Base-by-base conservation (phyloP, 306 rosid species). In the Ammopiptanthus mongolicus region DNA sequence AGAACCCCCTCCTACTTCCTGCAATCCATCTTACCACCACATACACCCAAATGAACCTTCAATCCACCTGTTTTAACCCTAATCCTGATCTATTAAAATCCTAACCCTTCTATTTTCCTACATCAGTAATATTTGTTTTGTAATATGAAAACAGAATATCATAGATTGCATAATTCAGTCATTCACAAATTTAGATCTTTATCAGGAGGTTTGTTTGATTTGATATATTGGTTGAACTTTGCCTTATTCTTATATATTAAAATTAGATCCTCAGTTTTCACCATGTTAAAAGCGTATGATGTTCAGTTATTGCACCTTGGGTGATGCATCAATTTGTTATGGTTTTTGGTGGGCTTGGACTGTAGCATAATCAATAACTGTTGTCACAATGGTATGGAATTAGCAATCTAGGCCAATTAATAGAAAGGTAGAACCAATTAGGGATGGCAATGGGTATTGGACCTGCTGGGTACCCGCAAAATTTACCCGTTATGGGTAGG, bases 201-300 rank as follows among this genome's bases (percentile, higher is more conserved):
- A 41, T 69, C 5, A 8, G 13, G 37, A 48, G 77, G 37, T 68
- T 36, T 21, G 60, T 55, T 52, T 19, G 51, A 56, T 81, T 75
- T 75, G 15, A 61, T 22, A 78, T 36, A 36, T 60, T 69, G 64
- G 56, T 69, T 57, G 59, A 60, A 60, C 66, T 46, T 37, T 62
- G 8, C 25, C 63, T 22, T 57, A 9, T 65, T 66, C 67, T 59
- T 66, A 3, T 36, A 19, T 15, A 14, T 19, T 33, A 70, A 66
- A 37, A 6, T 37, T 50, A 47, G 71, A 61, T 42, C 29, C 28
- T 59, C 10, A 3, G 11, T 66, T 80, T 11, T 37, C 29, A 10
- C 19, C 14, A 2, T 53, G 44, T 71, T 71, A 5, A 5, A 62
- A 52, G 37, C 18, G 0, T 42, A 12, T 53, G 61, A n/a, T 76